Base-by-base conservation (phyloP, 768 basidiomycete genomes). In the Heimioporus sp. region DNA sequence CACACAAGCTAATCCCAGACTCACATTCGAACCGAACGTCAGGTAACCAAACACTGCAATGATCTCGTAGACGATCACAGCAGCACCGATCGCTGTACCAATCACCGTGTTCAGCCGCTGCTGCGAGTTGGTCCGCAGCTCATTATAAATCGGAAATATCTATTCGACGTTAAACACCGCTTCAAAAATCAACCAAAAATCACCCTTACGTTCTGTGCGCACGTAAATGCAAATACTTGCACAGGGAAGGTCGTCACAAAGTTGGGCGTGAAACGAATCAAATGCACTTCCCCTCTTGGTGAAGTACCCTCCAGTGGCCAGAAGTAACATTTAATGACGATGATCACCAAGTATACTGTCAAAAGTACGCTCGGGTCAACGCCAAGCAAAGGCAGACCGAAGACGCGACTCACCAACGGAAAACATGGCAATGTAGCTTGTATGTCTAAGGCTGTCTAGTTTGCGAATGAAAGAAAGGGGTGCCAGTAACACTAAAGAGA, bases 61-160 rank as follows among this genome's bases (percentile, higher is more conserved):
- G 46, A 93, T 68, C 67, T 96, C 92, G 66, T 99, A 99, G 10
- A 86, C 85, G 40, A 90, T 40, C 3, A 85, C 83, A 2, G 94
- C 90, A 19, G 82, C 76, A 13, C 95, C 95, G 59, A 99, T 94
- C 7, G 93, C 90, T 0, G 86, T 76, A 10, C 86, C 85, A 45
- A 98, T 89, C 55, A 98, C 80, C n/a, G 78, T 74, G 67, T 97
- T 96, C 82, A 98, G 85, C 35, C 90, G 81, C 41, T 70, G 61
- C 66, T 97, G 95, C 2, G 84, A 82, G 65, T 96, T 97, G 30
- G 72, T 73, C 59, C 79, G 79, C 32, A 98, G 76, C 70, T 98
- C 96, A 66, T 98, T 98, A 73, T 86, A 96, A 47, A 97, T 84
- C 2, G 93, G 91, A 71, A 98, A 97, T 16, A 98, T 72, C 91